A percentile compares a stretch with the other conserved stretches of the same genome.
phyloP scores from a whole-genome alignment of 192 early-diverging fungal species.

The Podila epicladia region DNA sequence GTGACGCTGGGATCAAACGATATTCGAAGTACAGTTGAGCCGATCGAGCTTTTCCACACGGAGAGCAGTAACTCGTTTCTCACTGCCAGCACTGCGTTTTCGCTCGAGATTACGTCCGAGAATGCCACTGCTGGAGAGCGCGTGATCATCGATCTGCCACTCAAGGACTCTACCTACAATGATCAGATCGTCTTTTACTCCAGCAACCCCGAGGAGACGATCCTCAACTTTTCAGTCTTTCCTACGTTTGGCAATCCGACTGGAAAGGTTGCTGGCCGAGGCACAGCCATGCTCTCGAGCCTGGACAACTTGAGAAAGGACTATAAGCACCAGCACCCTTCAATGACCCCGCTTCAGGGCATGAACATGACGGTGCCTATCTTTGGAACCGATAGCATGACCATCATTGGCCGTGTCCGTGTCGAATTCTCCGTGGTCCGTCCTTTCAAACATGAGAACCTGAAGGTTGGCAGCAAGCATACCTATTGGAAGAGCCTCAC shows the following conservation, averaged over 20 bases:
- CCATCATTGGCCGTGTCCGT: slow-evolving; percentile 63
- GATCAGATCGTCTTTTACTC: slow-evolving; percentile 70
- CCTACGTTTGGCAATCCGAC: slow-evolving; percentile 62
- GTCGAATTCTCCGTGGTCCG: slow-evolving; percentile 73
- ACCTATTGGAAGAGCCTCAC: slow-evolving; percentile 69
- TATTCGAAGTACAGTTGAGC: slow-evolving; percentile 52
- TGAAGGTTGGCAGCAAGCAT: slow-evolving; percentile 61
- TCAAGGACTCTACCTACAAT: slow-evolving; percentile 57
- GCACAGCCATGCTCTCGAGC: slow-evolving; percentile 63
- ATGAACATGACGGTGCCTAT: slow-evolving; percentile 68
- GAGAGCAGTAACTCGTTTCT: slow-evolving; percentile 29
- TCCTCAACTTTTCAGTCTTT: slow-evolving; percentile 65
- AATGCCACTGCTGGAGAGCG: slow-evolving; percentile 68
- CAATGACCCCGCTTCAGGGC: slow-evolving; percentile 57
- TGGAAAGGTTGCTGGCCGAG: slow-evolving; percentile 62
- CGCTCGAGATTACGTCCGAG: slow-evolving; percentile 65
- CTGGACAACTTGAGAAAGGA: slow-evolving; percentile 44
- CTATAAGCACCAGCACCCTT: slow-evolving; percentile 56
- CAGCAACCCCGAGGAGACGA: slow-evolving; percentile 55
- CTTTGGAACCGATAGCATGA: slow-evolving; percentile 55
- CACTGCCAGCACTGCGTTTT: slow-evolving; percentile 50
- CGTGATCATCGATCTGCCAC: slow-evolving; percentile 63
- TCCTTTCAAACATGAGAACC: slow-evolving; percentile 68
- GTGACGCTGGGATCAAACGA: slow-evolving; percentile 74
- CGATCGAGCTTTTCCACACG: slow-evolving; percentile 56